Percentiles rank a stretch among this genome's conserved stretches.
phyloP scores from a whole-genome alignment of 1,284 basidiomycete genomes.

The Cryptococcus neoformans region DNA sequence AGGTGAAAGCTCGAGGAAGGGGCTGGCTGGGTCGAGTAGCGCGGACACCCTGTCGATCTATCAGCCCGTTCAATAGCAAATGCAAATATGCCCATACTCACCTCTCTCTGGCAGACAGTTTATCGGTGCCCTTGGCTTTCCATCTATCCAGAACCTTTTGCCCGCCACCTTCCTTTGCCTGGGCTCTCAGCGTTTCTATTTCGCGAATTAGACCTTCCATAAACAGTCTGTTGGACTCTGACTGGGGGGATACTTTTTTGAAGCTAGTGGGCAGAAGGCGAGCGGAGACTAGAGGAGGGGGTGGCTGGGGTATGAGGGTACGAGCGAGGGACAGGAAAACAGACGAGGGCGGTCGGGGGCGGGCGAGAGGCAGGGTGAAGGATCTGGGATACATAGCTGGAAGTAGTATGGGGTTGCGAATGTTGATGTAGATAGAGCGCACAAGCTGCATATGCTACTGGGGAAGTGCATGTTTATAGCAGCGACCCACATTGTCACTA shows the following conservation, averaged over 20 bases:
- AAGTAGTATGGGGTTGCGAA: no score
- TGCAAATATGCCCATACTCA: constrained; percentile 40
- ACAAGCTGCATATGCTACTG: no score
- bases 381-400: not conserved
- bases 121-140: constrained; percentile 73
- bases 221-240: constrained; percentile 20
- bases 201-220: constrained; percentile 27
- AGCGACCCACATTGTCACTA: no score
- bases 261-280: constrained; percentile 32
- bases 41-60: constrained; percentile 55
- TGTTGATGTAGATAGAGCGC: no score
- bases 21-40: constrained; percentile 79
- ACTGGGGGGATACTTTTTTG: constrained; percentile 28
- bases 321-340: constrained; percentile 9
- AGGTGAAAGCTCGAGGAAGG: constrained; percentile 84
- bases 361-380: not conserved
- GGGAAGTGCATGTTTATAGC: no score
- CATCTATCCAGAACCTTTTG: constrained; percentile 63
- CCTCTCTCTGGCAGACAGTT: constrained; percentile 84
- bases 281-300: constrained; percentile 28
- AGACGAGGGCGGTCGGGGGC: not conserved
- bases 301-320: constrained; percentile 40
- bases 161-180: constrained; percentile 50
- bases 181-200: constrained; percentile 52
- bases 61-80: constrained; percentile 40